Evolutionary conservation across 495 filamentous ascomycete species (phyloP).

Genomic region (Daldinia loculata): DNA sequence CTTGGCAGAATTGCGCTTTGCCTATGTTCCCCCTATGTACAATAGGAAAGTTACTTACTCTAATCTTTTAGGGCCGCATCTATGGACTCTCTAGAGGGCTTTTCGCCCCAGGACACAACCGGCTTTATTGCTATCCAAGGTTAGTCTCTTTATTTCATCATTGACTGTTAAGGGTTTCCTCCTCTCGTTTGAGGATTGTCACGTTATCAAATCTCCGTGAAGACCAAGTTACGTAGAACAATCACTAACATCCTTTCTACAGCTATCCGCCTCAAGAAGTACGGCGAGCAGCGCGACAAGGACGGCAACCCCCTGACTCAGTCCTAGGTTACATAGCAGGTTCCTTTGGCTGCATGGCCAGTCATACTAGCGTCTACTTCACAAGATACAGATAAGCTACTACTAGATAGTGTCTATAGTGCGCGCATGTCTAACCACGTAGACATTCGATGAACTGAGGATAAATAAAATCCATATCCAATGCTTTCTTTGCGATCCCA

Average conservation of each 20-base stretch:
- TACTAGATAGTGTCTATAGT: neutral
- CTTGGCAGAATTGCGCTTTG: neutral
- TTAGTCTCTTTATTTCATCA: neutral
- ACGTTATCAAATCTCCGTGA: neutral
- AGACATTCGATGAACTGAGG: neutral
- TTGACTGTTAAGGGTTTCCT: too few species aligned
- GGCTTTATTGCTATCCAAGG: constrained; percentile 81
- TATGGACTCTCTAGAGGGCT: constrained; percentile 90
- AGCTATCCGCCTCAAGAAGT: constrained; percentile 91
- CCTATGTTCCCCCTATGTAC: neutral
- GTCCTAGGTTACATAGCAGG: constrained; percentile 21
- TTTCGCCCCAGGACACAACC: constrained; percentile 68
- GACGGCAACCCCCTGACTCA: constrained; percentile 61
- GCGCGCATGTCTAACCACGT: neutral
- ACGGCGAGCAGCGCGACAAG: constrained; percentile 73
- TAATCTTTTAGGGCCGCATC: constrained; percentile 63
- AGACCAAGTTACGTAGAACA: neutral
- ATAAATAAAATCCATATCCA: neutral
- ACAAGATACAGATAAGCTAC: neutral
- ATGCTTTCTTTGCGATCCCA: neutral
- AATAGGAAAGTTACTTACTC: neutral
- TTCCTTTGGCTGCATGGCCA: neutral
- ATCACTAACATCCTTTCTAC: neutral
- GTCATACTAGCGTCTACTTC: neutral
- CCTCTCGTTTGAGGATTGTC: neutral